Base-by-base conservation (phyloP, 768 basidiomycete species). In the Xanthoconium purpureum region DNA sequence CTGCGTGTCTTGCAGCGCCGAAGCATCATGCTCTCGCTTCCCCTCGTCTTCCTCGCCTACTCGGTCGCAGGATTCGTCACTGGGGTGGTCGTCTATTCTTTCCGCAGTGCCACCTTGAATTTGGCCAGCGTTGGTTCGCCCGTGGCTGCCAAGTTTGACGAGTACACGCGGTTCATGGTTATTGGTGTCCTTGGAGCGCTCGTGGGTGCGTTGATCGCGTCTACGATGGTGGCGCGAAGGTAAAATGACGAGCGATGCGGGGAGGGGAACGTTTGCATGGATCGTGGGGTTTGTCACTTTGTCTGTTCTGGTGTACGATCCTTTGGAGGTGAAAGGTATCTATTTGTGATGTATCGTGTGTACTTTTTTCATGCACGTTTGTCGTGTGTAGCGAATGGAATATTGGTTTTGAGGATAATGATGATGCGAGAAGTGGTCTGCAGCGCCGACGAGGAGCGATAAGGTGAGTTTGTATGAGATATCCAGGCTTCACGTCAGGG, bases 1-100 rank as follows among this genome's bases (percentile, higher is more conserved):
- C 13, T n/a, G 9, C 8, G 15, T 6, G 1, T 15, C 4, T 2
- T 6, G 32, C 66, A 79, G 63, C 79, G 84, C 20, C 71, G 70
- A 24, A 84, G 82, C 55, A 73, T 91, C 28, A 71, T 88, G 37
- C 75, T 88, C 56, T 88, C 89, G 1, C 78, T 91, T 13, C 89
- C 90, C 1, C 73, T 89, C 20, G 87, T 90, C 29, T 84, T 90
- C 60, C 73, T 91, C 35, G 80, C 83, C 0, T 91, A 90, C 67
- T 81, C 87, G 2, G 77, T 90, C 58, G 77, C 84, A 2, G 85
- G 81, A 1, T 88, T 91, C 72, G 71, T 89, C 37, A 76, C 81
- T 0, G 88, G 80, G 0, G 76, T 90, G 29, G 78, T 83, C 0
- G 56, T 89, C 28, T 90, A 89, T 67, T 82, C 85, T 0, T 83